Evolutionary conservation across 768 basidiomycete species (phyloP).

Genomic region (Mycena sanguinolenta): DNA sequence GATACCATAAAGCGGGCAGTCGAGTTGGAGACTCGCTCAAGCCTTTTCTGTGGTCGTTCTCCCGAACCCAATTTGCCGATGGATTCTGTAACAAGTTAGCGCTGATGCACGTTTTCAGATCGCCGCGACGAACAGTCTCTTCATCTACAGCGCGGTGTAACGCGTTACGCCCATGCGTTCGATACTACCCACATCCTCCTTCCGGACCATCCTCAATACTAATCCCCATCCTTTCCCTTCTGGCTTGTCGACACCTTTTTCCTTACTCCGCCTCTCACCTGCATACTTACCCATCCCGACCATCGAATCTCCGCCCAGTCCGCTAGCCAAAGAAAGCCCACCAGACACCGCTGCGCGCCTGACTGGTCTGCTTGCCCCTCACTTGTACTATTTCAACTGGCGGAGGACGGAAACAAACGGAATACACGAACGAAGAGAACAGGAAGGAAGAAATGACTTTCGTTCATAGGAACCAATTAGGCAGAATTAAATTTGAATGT

Average conservation of each 20-base stretch:
- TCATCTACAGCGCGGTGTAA: slow-evolving; percentile 81
- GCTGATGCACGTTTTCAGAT: slow-evolving; percentile 67
- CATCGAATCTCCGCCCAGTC: too few species aligned
- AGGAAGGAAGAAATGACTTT: neutral
- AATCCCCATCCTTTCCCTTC: neutral
- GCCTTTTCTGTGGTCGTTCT: too few species aligned
- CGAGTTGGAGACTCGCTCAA: too few species aligned
- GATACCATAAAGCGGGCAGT: too few species aligned
- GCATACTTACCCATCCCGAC: too few species aligned
- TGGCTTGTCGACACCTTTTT: too few species aligned
- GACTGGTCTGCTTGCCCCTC: neutral
- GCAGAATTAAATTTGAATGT: too few species aligned
- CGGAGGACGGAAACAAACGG: neutral
- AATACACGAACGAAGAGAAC: neutral
- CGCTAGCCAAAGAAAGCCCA: neutral
- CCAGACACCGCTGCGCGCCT: neutral
- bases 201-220: neutral
- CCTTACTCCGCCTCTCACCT: too few species aligned
- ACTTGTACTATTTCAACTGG: neutral
- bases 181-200: neutral
- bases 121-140: slow-evolving; percentile 97
- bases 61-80: neutral
- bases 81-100: neutral
- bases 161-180: neutral
- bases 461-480: neutral